Evolutionary conservation across 2,329 filamentous ascomycete species (phyloP).

Genomic region (Fusarium paranaense): DNA sequence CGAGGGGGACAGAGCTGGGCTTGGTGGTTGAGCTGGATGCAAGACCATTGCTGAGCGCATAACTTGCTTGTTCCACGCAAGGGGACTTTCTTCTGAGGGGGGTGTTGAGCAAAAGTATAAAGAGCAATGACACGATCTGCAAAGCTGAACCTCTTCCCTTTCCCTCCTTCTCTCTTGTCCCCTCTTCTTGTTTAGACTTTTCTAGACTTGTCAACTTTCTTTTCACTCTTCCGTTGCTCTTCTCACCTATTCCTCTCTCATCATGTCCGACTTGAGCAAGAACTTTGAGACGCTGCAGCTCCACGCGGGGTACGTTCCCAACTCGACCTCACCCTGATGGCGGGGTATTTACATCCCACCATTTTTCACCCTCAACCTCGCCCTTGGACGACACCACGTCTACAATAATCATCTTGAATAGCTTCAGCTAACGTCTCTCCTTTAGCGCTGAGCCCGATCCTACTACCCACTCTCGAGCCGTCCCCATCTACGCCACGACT

Average conservation of each 20-base stretch:
- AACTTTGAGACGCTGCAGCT: constrained; percentile 89
- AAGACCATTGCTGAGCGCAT: background rate
- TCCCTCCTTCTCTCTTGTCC: constrained; percentile 9
- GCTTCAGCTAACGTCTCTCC: constrained; percentile 15
- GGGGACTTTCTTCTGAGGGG: background rate
- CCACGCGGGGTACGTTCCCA: constrained; percentile 76
- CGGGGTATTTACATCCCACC: constrained; percentile 19
- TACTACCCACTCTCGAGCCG: constrained; percentile 86
- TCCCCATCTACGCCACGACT: constrained; percentile 96
- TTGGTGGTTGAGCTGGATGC: background rate
- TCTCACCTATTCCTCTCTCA: constrained; percentile 9
- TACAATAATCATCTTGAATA: background rate
- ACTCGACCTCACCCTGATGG: constrained; percentile 18
- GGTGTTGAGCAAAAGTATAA: constrained; percentile 35
- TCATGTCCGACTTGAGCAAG: constrained; percentile 61
- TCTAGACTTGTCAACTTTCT: background rate
- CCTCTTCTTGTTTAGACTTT: constrained; percentile 40
- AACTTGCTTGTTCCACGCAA: background rate
- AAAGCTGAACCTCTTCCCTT: background rate
- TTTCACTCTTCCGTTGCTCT: background rate
- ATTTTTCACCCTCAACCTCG: background rate
- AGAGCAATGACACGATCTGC: constrained; percentile 29
- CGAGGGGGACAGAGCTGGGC: no score
- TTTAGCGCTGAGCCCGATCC: constrained; percentile 82
- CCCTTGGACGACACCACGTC: background rate